phyloP scores from a whole-genome alignment of 495 filamentous ascomycete species.

The Hypoxylon fragiforme region DNA sequence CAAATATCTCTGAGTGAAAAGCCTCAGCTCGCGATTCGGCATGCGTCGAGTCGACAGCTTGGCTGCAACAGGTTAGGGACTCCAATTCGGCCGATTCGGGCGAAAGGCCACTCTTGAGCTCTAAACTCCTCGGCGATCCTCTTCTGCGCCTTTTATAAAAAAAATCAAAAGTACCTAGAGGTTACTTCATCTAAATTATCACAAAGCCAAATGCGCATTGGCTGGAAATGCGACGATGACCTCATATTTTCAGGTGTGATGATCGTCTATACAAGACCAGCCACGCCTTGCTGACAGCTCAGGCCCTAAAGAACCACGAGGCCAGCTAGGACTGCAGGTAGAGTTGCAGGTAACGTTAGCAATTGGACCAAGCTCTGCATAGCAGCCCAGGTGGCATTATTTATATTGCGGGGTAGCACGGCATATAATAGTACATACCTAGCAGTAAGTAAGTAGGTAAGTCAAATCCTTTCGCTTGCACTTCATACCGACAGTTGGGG shows the following conservation, averaged over 20 bases:
- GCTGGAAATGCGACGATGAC: slow-evolving; percentile 18
- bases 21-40: slow-evolving; percentile 6
- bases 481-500: slow-evolving; percentile 29
- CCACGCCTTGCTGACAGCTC: slow-evolving; percentile 29
- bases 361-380: slow-evolving; percentile 16
- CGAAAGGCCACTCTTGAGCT: slow-evolving; percentile 13
- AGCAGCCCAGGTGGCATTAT: too few relatives aligned
- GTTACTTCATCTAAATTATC: slow-evolving; percentile 13
- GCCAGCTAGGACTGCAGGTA: slow-evolving; percentile 24
- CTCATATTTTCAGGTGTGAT: slow-evolving; percentile 24
- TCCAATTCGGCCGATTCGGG: slow-evolving; percentile 9
- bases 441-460: too few relatives aligned
- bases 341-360: slow-evolving; percentile 21
- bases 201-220: slow-evolving; percentile 4
- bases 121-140: background rate
- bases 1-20: slow-evolving; percentile 7
- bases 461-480: slow-evolving; percentile 20
- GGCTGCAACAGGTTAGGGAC: slow-evolving; percentile 4
- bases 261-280: slow-evolving; percentile 12
- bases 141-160: slow-evolving; percentile 2
- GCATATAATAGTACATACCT: slow-evolving; percentile 25
- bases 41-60: slow-evolving; percentile 10
- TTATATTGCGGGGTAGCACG: slow-evolving; percentile 36
- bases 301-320: slow-evolving; percentile 24
- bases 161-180: slow-evolving; percentile 3